Percentiles rank a stretch among this genome's conserved stretches.
These are phyloP conservation scores for Penicillium sp. DNA, from an alignment of 2,329 filamentous ascomycete species.

Conservation along the genomic window DNA sequence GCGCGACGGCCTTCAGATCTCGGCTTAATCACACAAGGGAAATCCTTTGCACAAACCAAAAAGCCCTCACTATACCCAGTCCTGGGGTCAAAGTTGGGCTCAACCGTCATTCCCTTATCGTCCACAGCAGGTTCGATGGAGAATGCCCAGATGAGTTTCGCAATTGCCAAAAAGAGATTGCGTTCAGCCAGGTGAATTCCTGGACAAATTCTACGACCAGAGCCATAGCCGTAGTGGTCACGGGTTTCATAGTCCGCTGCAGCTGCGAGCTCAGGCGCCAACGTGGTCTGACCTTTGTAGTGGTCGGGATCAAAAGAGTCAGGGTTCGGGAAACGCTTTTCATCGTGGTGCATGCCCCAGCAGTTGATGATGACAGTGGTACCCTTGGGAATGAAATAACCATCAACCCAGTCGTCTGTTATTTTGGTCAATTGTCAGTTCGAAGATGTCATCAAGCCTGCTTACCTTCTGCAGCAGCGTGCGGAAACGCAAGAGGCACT, in stretches of 20 bases:
- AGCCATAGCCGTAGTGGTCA: neutral
- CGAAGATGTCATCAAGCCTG: neutral
- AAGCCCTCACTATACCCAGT: neutral
- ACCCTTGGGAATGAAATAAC: neutral
- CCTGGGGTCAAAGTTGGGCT: neutral
- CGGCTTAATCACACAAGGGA: neutral
- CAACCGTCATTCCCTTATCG: neutral
- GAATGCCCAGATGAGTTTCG: conserved; percentile 4
- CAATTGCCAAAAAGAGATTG: neutral
- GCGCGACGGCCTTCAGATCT: neutral
- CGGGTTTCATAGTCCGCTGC: neutral
- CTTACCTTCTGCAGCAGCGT: neutral
- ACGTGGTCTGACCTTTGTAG: neutral
- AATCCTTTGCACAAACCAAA: neutral
- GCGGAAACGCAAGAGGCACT: neutral
- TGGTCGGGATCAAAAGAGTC: neutral
- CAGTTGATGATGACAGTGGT: neutral
- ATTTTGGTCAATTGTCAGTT: too few relatives aligned
- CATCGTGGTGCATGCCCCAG: neutral
- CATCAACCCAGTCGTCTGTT: neutral
- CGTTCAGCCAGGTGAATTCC: conserved; percentile 2
- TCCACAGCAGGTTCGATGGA: neutral
- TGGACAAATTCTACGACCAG: neutral
- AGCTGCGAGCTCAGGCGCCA: neutral
- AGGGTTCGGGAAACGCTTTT: neutral